phyloP scores from a whole-genome alignment of 139 green algal species.

The Zygnema cylindricum region DNA sequence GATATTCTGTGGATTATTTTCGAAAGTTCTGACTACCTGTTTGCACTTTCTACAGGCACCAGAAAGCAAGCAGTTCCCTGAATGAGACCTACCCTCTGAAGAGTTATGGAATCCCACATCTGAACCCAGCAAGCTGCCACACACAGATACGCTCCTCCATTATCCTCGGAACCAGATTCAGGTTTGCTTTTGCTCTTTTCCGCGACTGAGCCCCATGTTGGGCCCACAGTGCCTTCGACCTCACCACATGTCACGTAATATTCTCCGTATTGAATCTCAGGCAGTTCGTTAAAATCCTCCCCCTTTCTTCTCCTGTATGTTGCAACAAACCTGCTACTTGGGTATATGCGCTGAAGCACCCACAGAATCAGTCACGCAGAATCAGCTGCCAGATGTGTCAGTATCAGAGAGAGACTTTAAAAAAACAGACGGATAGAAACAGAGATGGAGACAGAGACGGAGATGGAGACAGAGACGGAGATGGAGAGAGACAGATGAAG shows the following conservation, averaged over 20 bases:
- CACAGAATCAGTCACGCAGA: not conserved
- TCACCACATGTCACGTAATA: not conserved
- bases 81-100: not conserved
- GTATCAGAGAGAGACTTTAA: not conserved
- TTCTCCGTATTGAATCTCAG: not conserved
- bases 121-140: conserved; percentile 2
- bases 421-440: not conserved
- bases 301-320: not conserved
- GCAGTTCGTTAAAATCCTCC: not conserved
- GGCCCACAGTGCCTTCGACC: not conserved
- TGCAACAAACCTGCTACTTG: conserved; percentile 3
- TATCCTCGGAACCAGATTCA: not conserved
- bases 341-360: not conserved
- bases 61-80: no score
- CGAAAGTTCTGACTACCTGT: not conserved
- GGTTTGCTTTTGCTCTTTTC: not conserved
- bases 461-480: not conserved
- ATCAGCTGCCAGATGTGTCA: not conserved
- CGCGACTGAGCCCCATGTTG: not conserved
- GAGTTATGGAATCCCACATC: conserved; percentile 1
- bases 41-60: no score
- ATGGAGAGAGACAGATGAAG: not conserved
- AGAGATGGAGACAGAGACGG: not conserved
- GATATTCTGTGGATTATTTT: not conserved
- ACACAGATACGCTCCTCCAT: conserved; percentile 2